These are phyloP conservation scores for Priceomyces melissophilus DNA, from an alignment of 805 yeast species.

Conservation along the genomic window DNA sequence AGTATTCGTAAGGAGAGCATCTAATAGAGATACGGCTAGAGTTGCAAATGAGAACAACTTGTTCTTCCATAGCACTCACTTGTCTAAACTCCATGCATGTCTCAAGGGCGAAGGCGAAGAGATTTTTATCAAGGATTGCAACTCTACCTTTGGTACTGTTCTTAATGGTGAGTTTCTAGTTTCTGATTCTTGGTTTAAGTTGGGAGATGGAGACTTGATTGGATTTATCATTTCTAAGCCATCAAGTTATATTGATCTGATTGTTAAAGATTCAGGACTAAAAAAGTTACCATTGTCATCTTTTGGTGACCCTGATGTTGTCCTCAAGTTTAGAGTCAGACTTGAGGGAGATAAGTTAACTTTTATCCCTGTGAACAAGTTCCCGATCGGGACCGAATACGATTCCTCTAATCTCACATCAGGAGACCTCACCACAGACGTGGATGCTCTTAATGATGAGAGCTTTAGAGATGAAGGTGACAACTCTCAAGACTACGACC, in stretches of 20 bases:
- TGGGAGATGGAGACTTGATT: constrained; percentile 24
- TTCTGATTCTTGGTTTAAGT: constrained; percentile 14
- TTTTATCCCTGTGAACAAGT: constrained; percentile 10
- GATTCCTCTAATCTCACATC: background rate
- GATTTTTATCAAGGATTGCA: constrained; percentile 25
- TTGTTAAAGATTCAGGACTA: constrained; percentile 7
- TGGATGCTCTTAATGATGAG: constrained; percentile 1
- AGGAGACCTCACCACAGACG: background rate
- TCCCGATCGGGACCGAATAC: background rate
- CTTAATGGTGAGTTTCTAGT: constrained; percentile 23
- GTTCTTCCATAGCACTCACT: constrained; percentile 29
- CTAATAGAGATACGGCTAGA: constrained; percentile 24
- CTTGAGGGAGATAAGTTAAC: constrained; percentile 11
- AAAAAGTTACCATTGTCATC: constrained; percentile 14
- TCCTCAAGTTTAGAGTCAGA: constrained; percentile 15
- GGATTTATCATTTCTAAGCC: constrained; percentile 37
- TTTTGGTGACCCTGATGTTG: constrained; percentile 20
- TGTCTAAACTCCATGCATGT: constrained; percentile 37
- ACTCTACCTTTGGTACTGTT: constrained; percentile 40
- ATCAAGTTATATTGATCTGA: constrained; percentile 15
- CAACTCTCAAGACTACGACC: background rate
- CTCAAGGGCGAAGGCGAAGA: constrained; percentile 14
- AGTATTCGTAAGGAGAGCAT: constrained; percentile 26
- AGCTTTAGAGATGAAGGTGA: constrained; percentile 1
- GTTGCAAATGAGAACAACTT: constrained; percentile 26